These are phyloP conservation scores for Sporisorium graminicola DNA, from an alignment of 1,284 basidiomycete genomes.

Conservation along the genomic window DNA sequence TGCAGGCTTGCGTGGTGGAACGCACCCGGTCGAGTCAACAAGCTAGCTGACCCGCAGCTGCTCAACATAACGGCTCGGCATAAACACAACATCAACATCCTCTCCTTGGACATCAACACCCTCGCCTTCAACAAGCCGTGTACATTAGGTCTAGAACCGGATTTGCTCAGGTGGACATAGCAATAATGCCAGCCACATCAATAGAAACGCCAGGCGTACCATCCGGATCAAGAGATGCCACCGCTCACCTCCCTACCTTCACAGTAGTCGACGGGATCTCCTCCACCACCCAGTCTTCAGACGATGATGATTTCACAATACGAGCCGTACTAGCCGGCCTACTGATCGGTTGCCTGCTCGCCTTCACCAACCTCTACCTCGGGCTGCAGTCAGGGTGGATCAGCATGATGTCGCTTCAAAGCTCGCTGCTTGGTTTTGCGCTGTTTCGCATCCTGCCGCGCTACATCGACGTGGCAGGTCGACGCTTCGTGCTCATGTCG, in stretches of 20 bases:
- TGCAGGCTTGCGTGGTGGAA: neutral
- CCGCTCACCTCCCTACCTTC: neutral
- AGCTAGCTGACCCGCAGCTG: neutral
- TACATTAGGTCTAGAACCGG: too few relatives aligned
- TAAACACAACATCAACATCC: neutral
- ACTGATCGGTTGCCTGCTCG: slow-evolving; percentile 79
- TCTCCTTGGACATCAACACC: too few relatives aligned
- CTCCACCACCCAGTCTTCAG: neutral
- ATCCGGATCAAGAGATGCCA: slow-evolving; percentile 2
- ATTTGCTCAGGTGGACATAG: too few relatives aligned
- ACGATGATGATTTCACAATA: slow-evolving; percentile 41
- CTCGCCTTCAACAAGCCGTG: neutral
- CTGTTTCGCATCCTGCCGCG: slow-evolving; percentile 77
- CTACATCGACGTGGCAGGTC: slow-evolving; percentile 32
- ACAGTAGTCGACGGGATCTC: neutral
- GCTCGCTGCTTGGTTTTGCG: slow-evolving; percentile 89
- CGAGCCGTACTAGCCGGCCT: slow-evolving; percentile 76
- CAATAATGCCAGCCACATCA: slow-evolving; percentile 16
- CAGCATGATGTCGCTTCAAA: slow-evolving; percentile 92
- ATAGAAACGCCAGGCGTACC: neutral
- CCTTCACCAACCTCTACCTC: slow-evolving; percentile 82
- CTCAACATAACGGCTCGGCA: neutral
- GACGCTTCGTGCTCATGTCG: slow-evolving; percentile 33
- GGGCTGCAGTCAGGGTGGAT: slow-evolving; percentile 84
- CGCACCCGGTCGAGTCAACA: neutral